Base-by-base conservation (phyloP, 2,329 filamentous ascomycete species). In the Aspergillus jensenii region DNA sequence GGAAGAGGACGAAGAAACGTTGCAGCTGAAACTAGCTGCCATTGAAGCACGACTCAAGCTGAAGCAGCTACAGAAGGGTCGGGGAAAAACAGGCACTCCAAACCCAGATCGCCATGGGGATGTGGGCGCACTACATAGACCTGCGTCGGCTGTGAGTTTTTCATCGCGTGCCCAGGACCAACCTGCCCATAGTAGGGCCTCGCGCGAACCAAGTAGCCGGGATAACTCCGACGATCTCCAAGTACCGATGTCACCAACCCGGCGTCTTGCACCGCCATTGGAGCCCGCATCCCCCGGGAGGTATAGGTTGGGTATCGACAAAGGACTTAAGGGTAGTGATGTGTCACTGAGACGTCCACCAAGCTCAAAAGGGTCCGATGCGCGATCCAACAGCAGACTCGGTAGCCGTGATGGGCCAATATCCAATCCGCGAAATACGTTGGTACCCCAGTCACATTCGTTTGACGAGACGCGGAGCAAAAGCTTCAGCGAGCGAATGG, bases 31-130 rank as follows among this genome's bases (percentile, higher is more conserved):
- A 71, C 79, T 98, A 5, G 87, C 93, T 63, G 91, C 90, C 55
- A 96, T 99, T 58, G 88, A 98, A 74, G 91, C 93, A 6, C 88
- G 89, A 59, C 77, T 98, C 52, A 95, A 89, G 74, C 76, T 98
- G 63, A 98, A 97, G 75, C 92, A 89, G 69, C 78, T 98, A 14
- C 90, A 95, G 72, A 88, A 87, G 62, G 79, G 69, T 75, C 68
- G 67, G 50, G 66, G 61, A 14, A 67, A 69, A 50, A 63, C 68
- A 31, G 64, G 60, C 11, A 67, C 62, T 15, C 56, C 65, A 21
- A 62, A 55, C 43, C 62, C 64, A 0, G 62, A 68, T 15, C 50
- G 59, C 5, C 61, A 67, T 14, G 65, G 68, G n/a, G 67, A 60
- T 23, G 64, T 66, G 12, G 55, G 59, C 49, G 53, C 61, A 14